phyloP scores from a whole-genome alignment of 352 stramenopile species.

The Phytophthora sp. region DNA sequence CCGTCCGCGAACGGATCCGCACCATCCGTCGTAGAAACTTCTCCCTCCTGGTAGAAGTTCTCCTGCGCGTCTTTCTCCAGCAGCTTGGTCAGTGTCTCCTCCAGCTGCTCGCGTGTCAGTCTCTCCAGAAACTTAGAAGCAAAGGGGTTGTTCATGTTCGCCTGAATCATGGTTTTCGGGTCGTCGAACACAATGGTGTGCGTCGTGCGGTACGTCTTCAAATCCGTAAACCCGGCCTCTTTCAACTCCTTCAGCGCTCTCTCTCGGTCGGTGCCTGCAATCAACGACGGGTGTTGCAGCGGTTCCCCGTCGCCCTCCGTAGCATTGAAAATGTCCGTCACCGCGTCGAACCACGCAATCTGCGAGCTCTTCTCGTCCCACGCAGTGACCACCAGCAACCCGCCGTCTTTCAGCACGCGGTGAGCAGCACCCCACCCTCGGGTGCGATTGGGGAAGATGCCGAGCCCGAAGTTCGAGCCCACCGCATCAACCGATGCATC shows the following conservation, averaged over 20 bases:
- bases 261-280: conserved; percentile 15
- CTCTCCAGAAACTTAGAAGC: conserved; percentile 35
- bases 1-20: conserved; percentile 19
- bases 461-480: conserved; percentile 52
- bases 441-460: conserved; percentile 46
- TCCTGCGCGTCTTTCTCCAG: conserved; percentile 25
- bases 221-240: conserved; percentile 24
- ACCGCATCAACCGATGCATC: conserved; percentile 42
- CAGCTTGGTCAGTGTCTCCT: conserved; percentile 17
- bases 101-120: conserved; percentile 27
- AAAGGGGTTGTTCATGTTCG: conserved; percentile 33
- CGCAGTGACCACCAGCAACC: conserved; percentile 43
- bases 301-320: conserved; percentile 12
- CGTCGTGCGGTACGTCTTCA: conserved; percentile 31
- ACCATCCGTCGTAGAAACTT: background rate
- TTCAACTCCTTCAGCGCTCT: conserved; percentile 27
- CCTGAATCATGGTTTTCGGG: conserved; percentile 25
- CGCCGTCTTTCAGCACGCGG: conserved; percentile 47
- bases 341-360: conserved; percentile 38
- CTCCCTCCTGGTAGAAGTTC: conserved; percentile 27
- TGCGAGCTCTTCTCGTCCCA: conserved; percentile 51
- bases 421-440: conserved; percentile 35
- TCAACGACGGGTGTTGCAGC: conserved; percentile 5
- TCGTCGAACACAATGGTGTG: conserved; percentile 45
- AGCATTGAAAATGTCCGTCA: conserved; percentile 39